A percentile compares a stretch with the other conserved stretches of the same genome.
These are phyloP conservation scores for Lotus japonicus DNA, from an alignment of 306 rosid genomes.

Conservation along the genomic window DNA sequence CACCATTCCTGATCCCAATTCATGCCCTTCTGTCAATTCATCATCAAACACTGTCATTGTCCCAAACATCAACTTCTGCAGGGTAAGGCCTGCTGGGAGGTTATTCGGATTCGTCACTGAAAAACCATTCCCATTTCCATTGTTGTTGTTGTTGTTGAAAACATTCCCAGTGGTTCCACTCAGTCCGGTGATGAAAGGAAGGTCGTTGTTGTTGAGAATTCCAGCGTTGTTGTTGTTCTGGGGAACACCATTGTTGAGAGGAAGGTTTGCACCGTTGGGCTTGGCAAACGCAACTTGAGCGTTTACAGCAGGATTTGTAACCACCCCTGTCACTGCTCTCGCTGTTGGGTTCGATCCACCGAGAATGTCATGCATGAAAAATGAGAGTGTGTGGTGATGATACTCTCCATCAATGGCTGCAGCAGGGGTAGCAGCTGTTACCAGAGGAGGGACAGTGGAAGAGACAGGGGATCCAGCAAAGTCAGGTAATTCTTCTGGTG, in stretches of 20 bases:
- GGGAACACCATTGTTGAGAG: conserved; percentile 50
- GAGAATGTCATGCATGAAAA: conserved; percentile 77
- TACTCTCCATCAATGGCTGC: conserved; percentile 11
- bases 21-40: conserved; percentile 73
- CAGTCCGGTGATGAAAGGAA: conserved; percentile 83
- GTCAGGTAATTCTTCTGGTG: conserved; percentile 15
- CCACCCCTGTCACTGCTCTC: conserved; percentile 56
- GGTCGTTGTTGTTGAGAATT: conserved; percentile 62
- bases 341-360: conserved; percentile 83
- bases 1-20: conserved; percentile 57
- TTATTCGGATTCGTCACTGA: conserved; percentile 37
- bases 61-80: conserved; percentile 66
- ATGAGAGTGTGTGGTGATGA: conserved; percentile 34
- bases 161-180: conserved; percentile 45
- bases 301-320: conserved; percentile 58
- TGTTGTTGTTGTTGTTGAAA: conserved; percentile 39
- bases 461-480: conserved; percentile 18
- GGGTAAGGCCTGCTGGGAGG: conserved; percentile 46
- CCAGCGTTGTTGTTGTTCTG: conserved; percentile 63
- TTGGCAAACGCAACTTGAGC: conserved; percentile 83
- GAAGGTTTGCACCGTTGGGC: conserved; percentile 73
- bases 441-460: conserved; percentile 23
- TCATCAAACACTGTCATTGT: conserved; percentile 73
- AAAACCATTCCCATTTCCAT: conserved; percentile 39
- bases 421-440: neutral